Base-by-base conservation (phyloP, 225 moss, liverwort and hornwort species). In the Neckera pumila region DNA sequence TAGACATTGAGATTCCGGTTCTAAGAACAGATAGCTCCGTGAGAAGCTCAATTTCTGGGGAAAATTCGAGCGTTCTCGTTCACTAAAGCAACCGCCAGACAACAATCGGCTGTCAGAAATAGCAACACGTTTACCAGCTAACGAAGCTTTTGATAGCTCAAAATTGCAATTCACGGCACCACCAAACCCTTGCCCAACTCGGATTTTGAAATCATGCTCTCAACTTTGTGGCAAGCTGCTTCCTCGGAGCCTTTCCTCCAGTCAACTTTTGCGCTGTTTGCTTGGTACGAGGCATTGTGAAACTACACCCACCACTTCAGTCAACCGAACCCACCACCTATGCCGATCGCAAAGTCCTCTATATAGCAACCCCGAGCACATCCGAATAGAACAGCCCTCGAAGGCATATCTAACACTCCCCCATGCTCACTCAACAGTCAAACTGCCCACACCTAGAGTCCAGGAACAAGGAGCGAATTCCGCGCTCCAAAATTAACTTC, bases 211-310 rank as follows among this genome's bases (percentile, higher is more conserved):
- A 28, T 14, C 33, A 53, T 23, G 1, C 2, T 28, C 61, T 86
- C 43, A 92, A 92, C 92, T 95, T 95, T 4, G 93, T 95, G 27
- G 95, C 95, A 65, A 95, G 90, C 87, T 95, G 95, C 92, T 95
- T 95, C 88, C 93, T 89, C 26, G 95, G 95, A 89, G 95, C 93
- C 89, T 95, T 95, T 53, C 95, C 95, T 92, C 95, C 95, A 1
- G 95, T 95, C 26, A 93, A 95, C 73, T 95, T 95, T 14, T 94
- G 91, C 7, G 95, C 95, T 40, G 95, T 95, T 86, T 95, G 95
- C 91, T 95, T 95, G 9, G 95, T 95, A 89, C 95, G 95, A 61
- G 95, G 95, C 95, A 95, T 95, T 38, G 77, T 87, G 51, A 64
- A 60, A 27, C 66, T 78, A n/a, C 76, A 76, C 57, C 28, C 65